phyloP scores from a whole-genome alignment of 345 rosid genomes.

The Melaleuca alternifolia region DNA sequence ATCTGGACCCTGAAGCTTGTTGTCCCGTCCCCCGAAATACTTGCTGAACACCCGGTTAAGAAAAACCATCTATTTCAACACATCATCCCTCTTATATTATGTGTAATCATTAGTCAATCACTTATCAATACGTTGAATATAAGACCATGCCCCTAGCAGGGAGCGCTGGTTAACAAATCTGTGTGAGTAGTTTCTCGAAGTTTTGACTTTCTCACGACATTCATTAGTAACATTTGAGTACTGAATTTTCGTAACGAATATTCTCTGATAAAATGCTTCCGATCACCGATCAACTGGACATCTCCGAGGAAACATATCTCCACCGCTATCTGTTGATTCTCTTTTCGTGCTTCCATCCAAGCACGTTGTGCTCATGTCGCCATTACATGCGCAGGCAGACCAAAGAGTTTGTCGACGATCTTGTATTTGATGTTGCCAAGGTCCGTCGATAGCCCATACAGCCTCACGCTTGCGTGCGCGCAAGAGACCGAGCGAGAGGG shows the following conservation, averaged over 20 bases:
- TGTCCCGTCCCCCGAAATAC: background rate
- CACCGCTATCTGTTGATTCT: no score
- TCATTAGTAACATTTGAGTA: no score
- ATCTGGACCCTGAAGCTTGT: no score
- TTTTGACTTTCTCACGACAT: background rate
- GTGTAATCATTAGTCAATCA: no score
- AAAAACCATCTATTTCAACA: background rate
- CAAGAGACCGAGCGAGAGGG: no score
- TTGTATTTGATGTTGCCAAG: background rate
- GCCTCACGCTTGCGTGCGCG: background rate
- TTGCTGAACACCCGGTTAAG: background rate
- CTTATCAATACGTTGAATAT: background rate
- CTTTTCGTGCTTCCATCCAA: no score
- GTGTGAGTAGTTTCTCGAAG: background rate
- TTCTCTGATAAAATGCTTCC: fast-evolving
- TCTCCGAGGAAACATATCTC: no score
- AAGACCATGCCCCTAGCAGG: no score
- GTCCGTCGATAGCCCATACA: background rate
- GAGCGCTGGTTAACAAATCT: no score
- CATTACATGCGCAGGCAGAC: no score
- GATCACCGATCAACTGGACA: background rate
- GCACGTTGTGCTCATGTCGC: no score
- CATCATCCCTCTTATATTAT: no score
- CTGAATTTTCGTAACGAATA: background rate
- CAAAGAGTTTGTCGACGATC: background rate